Conservation (phyloP, 2,329 filamentous ascomycete species). For the Hymenotorrendiella dingleyae region DNA sequence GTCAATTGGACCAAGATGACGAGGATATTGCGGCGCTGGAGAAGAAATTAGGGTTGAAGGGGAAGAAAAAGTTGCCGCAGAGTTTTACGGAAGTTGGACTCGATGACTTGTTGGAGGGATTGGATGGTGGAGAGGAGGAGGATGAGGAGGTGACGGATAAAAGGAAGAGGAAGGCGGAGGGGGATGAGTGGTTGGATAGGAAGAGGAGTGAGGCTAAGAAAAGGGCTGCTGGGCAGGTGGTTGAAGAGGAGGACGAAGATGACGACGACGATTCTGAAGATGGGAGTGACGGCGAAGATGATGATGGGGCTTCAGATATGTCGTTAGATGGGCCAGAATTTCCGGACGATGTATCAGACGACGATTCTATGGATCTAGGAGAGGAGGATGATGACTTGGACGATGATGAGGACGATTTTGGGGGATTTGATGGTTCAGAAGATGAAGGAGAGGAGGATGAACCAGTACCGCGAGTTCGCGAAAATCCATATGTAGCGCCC, state of each 20-base stretch:
- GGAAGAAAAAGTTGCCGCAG: constrained; percentile 67
- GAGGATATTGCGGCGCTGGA: constrained; percentile 84
- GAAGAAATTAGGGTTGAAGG: constrained; percentile 75
- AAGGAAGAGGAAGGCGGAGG: constrained; percentile 53
- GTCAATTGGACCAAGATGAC: constrained; percentile 72
- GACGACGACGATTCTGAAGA: constrained; percentile 15
- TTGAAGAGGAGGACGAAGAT: constrained; percentile 3
- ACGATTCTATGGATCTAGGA: constrained; percentile 11
- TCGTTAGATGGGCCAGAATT: constrained; percentile 27
- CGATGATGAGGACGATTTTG: constrained; percentile 35
- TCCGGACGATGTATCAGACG: constrained; percentile 25
- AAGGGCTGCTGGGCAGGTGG: constrained; percentile 4
- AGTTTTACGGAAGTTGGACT: constrained; percentile 78
- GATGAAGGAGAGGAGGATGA: constrained; percentile 29
- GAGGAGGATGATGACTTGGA: constrained; percentile 25
- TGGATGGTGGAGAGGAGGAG: constrained; percentile 45
- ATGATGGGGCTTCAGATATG: constrained; percentile 28
- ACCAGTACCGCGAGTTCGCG: constrained; percentile 46
- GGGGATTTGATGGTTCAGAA: constrained; percentile 32
- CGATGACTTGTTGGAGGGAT: constrained; percentile 66
- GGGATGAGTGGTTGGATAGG: constrained; percentile 53
- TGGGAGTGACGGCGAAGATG: constrained; percentile 21
- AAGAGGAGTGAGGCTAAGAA: constrained; percentile 45
- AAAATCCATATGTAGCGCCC: constrained; percentile 88
- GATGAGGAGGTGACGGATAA: constrained; percentile 38